Conservation (phyloP, 164 flowering plant species). For the Cinnamomum micranthum region DNA sequence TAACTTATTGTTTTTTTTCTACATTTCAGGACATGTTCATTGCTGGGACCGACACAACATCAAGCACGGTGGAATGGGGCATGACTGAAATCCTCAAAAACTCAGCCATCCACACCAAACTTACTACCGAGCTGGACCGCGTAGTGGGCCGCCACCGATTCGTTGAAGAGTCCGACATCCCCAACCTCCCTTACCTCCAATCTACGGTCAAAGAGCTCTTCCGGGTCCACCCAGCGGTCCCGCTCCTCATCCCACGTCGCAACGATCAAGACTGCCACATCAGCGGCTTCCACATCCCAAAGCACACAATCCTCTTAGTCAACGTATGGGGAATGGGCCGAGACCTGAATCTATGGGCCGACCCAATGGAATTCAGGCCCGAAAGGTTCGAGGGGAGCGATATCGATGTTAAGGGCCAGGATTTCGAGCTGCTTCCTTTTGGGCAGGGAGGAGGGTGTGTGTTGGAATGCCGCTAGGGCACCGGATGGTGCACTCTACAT, state of each 20-base stretch:
- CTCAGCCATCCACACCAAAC: conserved; percentile 19
- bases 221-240: conserved; percentile 34
- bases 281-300: conserved; percentile 29
- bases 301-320: conserved; percentile 26
- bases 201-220: conserved; percentile 32
- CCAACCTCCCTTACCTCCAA: conserved; percentile 27
- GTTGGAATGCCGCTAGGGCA: conserved; percentile 33
- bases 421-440: conserved; percentile 35
- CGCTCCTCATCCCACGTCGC: conserved; percentile 33
- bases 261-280: conserved; percentile 20
- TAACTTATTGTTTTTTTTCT: no score
- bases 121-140: conserved; percentile 23
- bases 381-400: conserved; percentile 26
- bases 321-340: conserved; percentile 33
- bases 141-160: conserved; percentile 26
- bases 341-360: conserved; percentile 28
- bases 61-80: conserved; percentile 40
- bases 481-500: conserved; percentile 26
- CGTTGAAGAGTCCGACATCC: conserved; percentile 30
- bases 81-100: conserved; percentile 28
- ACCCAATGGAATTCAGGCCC: conserved; percentile 30
- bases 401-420: conserved; percentile 35
- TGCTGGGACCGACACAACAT: conserved; percentile 37
- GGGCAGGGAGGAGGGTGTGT: conserved; percentile 35
- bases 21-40: conserved; percentile 31